phyloP scores from a whole-genome alignment of 2,329 filamentous ascomycete species.

The Sclerotinia trifoliorum region DNA sequence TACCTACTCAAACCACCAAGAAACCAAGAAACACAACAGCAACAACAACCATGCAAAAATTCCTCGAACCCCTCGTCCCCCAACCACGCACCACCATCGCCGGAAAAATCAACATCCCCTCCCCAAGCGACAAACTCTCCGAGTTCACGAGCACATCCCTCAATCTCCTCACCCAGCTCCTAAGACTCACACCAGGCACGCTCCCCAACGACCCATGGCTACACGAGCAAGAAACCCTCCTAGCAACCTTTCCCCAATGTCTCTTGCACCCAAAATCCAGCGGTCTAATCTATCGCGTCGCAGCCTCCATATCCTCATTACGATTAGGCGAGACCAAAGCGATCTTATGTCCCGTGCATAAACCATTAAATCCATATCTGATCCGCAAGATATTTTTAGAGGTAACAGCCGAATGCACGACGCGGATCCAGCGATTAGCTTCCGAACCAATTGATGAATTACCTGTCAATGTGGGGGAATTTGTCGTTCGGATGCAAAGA shows the following conservation, averaged over 20 bases:
- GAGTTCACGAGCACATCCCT: conserved; percentile 4
- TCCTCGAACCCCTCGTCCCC: neutral
- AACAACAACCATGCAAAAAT: neutral
- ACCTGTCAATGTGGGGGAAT: conserved; percentile 14
- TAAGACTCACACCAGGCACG: conserved; percentile 10
- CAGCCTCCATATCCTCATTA: conserved; percentile 15
- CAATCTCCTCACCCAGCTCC: conserved; percentile 24
- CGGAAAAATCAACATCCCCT: conserved; percentile 2
- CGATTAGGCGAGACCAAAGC: conserved; percentile 24
- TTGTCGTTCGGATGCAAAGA: conserved; percentile 28
- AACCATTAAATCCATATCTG: conserved; percentile 44
- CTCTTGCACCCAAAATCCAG: conserved; percentile 24
- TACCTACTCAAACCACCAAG: neutral
- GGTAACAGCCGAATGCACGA: conserved; percentile 46
- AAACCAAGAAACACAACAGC: neutral
- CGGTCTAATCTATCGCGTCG: conserved; percentile 24
- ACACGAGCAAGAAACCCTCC: conserved; percentile 18
- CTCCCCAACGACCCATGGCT: conserved; percentile 23
- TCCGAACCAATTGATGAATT: conserved; percentile 26
- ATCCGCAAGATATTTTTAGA: conserved; percentile 48
- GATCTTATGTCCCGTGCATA: conserved; percentile 46
- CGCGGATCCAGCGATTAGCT: conserved; percentile 31
- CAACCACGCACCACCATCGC: neutral
- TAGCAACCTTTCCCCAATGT: conserved; percentile 25
- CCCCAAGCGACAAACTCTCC: conserved; percentile 3